These are phyloP conservation scores for Mycena metata DNA, from an alignment of 768 basidiomycete genomes.

Conservation along the genomic window DNA sequence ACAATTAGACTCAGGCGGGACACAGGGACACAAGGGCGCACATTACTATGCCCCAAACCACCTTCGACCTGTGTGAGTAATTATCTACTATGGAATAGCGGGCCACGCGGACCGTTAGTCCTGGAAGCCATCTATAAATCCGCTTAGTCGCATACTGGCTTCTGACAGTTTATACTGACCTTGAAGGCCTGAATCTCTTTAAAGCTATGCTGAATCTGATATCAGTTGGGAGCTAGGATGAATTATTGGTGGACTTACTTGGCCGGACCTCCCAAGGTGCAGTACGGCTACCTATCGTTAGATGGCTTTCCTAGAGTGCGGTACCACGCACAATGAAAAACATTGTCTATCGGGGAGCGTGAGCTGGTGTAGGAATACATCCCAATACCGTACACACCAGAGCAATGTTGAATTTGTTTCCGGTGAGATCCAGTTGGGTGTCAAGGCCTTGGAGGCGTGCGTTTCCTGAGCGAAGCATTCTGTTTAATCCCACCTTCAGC, in stretches of 20 bases:
- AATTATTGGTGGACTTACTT: slow-evolving; percentile 59
- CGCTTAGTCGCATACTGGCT: neutral
- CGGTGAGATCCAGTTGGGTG: slow-evolving; percentile 67
- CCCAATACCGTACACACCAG: slow-evolving; percentile 54
- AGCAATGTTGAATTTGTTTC: slow-evolving; percentile 76
- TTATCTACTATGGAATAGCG: neutral
- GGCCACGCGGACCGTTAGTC: slow-evolving; percentile 62
- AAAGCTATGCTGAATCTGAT: slow-evolving; percentile 59
- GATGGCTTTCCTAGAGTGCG: no score
- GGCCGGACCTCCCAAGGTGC: slow-evolving; percentile 76
- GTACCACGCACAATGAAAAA: slow-evolving; percentile 68
- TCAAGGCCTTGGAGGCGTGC: slow-evolving; percentile 75
- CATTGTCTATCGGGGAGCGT: slow-evolving; percentile 63
- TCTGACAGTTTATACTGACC: slow-evolving; percentile 48
- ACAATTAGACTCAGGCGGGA: neutral
- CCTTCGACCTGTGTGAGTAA: slow-evolving; percentile 47
- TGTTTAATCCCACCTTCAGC: neutral
- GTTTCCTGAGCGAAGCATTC: slow-evolving; percentile 59
- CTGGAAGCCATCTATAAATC: slow-evolving; percentile 68
- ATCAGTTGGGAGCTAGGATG: slow-evolving; percentile 1
- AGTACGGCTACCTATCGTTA: slow-evolving; percentile 59
- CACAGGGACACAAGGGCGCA: slow-evolving; percentile 44
- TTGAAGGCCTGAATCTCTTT: slow-evolving; percentile 75
- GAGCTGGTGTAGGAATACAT: neutral
- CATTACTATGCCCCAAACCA: slow-evolving; percentile 77